phyloP scores from a whole-genome alignment of 148 eudicot genomes.

The Camellia sinensis region DNA sequence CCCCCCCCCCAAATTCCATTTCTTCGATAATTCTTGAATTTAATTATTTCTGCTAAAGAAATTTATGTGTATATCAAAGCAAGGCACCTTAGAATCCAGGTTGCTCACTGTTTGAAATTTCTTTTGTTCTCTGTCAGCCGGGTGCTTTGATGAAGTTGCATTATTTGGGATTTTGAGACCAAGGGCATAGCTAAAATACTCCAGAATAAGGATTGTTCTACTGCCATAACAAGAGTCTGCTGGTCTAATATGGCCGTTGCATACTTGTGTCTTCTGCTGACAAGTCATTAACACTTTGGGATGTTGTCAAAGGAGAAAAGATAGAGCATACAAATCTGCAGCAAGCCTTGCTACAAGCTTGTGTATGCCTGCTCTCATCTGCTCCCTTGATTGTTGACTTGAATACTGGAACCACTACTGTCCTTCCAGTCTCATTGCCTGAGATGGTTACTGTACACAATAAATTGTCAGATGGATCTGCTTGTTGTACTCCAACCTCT shows the following conservation, averaged over 20 bases:
- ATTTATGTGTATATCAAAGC: background rate
- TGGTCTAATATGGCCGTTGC: slow-evolving; percentile 91
- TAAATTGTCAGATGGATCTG: slow-evolving; percentile 71
- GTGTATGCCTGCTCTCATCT: slow-evolving; percentile 87
- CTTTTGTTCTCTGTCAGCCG: slow-evolving; percentile 49
- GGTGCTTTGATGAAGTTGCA: slow-evolving; percentile 89
- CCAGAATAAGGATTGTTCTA: slow-evolving; percentile 60
- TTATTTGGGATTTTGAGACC: slow-evolving; percentile 93
- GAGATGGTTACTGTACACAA: slow-evolving; percentile 47
- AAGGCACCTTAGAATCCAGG: background rate
- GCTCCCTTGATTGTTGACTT: slow-evolving; percentile 83
- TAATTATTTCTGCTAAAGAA: too few relatives aligned
- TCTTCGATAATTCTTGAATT: background rate
- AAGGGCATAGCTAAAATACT: slow-evolving; percentile 80
- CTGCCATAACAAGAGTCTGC: slow-evolving; percentile 85
- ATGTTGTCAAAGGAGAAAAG: slow-evolving; percentile 79
- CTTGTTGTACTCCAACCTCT: slow-evolving; percentile 62
- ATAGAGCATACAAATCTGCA: slow-evolving; percentile 57
- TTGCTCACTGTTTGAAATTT: slow-evolving; percentile 1
- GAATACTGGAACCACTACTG: slow-evolving; percentile 39
- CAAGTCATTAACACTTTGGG: slow-evolving; percentile 88
- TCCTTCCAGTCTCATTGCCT: slow-evolving; percentile 63
- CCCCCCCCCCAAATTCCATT: background rate
- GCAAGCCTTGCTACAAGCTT: slow-evolving; percentile 77
- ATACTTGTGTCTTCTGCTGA: slow-evolving; percentile 89